A percentile compares a stretch with the other conserved stretches of the same genome.
phyloP scores from a whole-genome alignment of 306 rosid species.

The Luffa acutangula region DNA sequence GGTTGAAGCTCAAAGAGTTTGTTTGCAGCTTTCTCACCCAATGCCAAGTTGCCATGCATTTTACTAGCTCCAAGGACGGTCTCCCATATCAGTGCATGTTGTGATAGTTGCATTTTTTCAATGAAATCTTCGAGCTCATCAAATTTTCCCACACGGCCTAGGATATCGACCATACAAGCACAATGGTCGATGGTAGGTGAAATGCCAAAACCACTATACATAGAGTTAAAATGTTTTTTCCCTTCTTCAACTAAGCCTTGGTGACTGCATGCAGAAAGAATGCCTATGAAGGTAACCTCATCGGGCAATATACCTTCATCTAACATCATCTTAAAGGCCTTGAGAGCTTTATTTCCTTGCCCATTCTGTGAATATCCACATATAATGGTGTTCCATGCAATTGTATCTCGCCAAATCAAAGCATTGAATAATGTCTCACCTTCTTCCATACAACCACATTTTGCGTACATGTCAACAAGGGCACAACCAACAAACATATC shows the following conservation, averaged over 20 bases:
- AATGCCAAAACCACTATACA: conserved; percentile 17
- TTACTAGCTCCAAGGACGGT: conserved; percentile 34
- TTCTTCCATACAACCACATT: conserved; percentile 27
- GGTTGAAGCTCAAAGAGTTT: conserved; percentile 32
- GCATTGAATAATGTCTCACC: conserved; percentile 16
- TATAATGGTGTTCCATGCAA: conserved; percentile 30
- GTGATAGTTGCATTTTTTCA: conserved; percentile 19
- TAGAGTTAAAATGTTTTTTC: conserved; percentile 16
- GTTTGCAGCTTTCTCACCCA: conserved; percentile 29
- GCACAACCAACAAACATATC: conserved; percentile 22
- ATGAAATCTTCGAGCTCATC: conserved; percentile 27
- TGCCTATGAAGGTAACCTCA: conserved; percentile 24
- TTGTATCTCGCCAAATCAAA: conserved; percentile 14
- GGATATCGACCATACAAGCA: conserved; percentile 41
- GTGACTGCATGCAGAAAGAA: conserved; percentile 29
- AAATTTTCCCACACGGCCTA: conserved; percentile 28
- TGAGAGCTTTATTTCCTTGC: conserved; percentile 23
- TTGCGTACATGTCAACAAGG: conserved; percentile 29
- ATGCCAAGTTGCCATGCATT: conserved; percentile 20
- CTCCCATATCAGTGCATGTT: conserved; percentile 27
- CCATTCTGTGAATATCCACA: conserved; percentile 26
- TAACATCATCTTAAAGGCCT: conserved; percentile 15
- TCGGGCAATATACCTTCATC: conserved; percentile 21
- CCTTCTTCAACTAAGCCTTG: conserved; percentile 29
- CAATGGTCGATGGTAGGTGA: conserved; percentile 23